These are phyloP conservation scores for Gracilaria vermiculophylla DNA, from an alignment of 23 red algal species.

Conservation along the genomic window DNA sequence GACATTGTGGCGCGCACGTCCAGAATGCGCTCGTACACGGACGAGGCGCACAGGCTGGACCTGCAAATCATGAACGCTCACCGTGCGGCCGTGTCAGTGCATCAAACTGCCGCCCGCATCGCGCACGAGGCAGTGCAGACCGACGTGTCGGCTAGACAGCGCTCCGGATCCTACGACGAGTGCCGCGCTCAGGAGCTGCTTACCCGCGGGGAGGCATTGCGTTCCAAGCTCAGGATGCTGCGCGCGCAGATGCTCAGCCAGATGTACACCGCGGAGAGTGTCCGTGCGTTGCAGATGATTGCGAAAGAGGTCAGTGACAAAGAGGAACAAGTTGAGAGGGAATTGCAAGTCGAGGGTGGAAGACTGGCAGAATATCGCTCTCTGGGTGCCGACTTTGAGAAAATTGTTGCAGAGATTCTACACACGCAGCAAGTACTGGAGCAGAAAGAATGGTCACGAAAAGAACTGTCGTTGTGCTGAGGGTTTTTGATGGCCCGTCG, in stretches of 20 bases:
- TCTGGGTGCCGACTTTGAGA: background rate
- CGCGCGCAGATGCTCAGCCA: conserved; percentile 25
- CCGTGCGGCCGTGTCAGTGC: background rate
- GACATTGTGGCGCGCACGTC: background rate
- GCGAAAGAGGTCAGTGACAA: background rate
- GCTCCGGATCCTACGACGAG: background rate
- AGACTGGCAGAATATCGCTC: conserved; percentile 29
- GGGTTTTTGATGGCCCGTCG: too few relatives aligned
- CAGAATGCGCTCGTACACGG: background rate
- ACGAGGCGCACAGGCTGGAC: background rate
- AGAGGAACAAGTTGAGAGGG: conserved; percentile 4
- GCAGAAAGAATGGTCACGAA: conserved; percentile 37
- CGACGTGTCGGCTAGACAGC: background rate
- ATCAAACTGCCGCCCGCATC: background rate
- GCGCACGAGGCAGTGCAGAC: background rate
- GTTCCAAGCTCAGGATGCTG: conserved; percentile 28
- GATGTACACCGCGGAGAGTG: conserved; percentile 22
- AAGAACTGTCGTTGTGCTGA: background rate
- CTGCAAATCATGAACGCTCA: background rate
- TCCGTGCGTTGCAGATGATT: conserved; percentile 5
- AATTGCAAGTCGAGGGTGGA: background rate
- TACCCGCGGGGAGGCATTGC: background rate
- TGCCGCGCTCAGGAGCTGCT: conserved; percentile 2
- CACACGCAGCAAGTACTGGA: conserved; percentile 3
- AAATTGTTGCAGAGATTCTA: conserved; percentile 9